Percentiles rank a stretch among this genome's conserved stretches.
phyloP scores from a whole-genome alignment of 2,329 filamentous ascomycete species.

The Xylariaceae sp. region DNA sequence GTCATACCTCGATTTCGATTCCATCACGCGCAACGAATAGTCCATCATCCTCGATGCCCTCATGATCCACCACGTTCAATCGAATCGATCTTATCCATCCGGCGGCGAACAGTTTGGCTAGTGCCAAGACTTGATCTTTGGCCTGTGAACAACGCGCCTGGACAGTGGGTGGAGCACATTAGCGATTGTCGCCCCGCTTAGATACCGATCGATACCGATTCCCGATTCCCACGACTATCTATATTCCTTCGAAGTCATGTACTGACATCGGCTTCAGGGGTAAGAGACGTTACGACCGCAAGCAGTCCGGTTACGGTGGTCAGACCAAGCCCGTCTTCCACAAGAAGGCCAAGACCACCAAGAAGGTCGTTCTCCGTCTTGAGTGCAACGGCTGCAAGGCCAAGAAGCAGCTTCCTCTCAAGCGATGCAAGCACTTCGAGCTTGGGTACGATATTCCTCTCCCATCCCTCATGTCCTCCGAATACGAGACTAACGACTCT shows the following conservation, averaged over 20 bases:
- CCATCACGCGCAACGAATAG: background rate
- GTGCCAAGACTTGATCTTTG: background rate
- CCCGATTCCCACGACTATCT: background rate
- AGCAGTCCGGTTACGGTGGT: constrained; percentile 59
- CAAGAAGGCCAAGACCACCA: constrained; percentile 78
- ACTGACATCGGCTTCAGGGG: constrained; percentile 11
- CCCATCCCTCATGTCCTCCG: background rate
- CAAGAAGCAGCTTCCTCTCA: constrained; percentile 95
- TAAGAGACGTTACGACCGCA: constrained; percentile 21
- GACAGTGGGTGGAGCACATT: background rate
- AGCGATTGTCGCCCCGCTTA: background rate
- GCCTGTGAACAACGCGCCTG: background rate
- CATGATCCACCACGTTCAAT: background rate
- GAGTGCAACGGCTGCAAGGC: constrained; percentile 98
- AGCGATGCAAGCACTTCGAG: constrained; percentile 99
- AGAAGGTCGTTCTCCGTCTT: constrained; percentile 98
- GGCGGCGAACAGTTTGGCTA: background rate
- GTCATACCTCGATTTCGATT: constrained; percentile 2
- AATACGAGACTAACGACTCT: constrained; percentile 2
- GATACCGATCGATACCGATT: background rate
- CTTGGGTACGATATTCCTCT: constrained; percentile 64
- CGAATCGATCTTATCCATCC: background rate
- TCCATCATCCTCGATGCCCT: background rate
- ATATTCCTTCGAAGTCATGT: background rate
- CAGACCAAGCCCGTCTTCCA: constrained; percentile 87